These are phyloP conservation scores for Lophium mytilinum DNA, from an alignment of 495 filamentous ascomycete genomes.

Conservation along the genomic window DNA sequence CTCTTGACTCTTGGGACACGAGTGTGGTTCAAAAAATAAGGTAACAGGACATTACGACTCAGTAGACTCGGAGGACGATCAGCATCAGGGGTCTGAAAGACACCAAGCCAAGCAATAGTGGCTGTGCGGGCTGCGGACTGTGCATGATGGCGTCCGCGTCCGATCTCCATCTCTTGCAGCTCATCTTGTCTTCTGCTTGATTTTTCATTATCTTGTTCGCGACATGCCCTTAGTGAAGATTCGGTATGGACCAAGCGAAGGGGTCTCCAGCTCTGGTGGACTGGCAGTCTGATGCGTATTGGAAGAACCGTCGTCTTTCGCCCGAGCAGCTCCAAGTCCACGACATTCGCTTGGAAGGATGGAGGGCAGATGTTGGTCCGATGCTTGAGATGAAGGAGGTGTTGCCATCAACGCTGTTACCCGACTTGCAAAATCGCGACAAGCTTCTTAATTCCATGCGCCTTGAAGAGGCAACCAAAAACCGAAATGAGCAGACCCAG, in stretches of 20 bases:
- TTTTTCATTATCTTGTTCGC: background rate
- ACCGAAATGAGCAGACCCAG: constrained; percentile 28
- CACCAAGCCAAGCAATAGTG: too few species aligned
- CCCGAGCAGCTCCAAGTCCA: constrained; percentile 34
- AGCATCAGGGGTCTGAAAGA: too few species aligned
- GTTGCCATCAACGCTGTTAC: constrained; percentile 26
- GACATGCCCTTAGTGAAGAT: background rate
- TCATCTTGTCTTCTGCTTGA: too few species aligned
- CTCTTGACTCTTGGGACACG: too few species aligned
- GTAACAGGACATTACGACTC: too few species aligned
- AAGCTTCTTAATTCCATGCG: constrained; percentile 3
- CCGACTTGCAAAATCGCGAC: constrained; percentile 21
- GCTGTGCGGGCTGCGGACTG: too few species aligned
- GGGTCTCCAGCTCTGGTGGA: constrained; percentile 19
- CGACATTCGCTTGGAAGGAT: constrained; percentile 28
- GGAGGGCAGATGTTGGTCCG: constrained; percentile 13
- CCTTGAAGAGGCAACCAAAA: constrained; percentile 15
- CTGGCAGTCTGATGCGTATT: constrained; percentile 28
- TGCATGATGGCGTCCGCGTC: too few species aligned
- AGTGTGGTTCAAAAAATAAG: too few species aligned
- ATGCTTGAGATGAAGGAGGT: constrained; percentile 33
- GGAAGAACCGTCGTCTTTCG: constrained; percentile 30
- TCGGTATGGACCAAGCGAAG: constrained; percentile 15
- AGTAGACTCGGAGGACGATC: too few species aligned
- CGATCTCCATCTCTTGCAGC: too few species aligned